Evolutionary conservation across 495 filamentous ascomycete species (phyloP).

Genomic region (Letharia columbiana): DNA sequence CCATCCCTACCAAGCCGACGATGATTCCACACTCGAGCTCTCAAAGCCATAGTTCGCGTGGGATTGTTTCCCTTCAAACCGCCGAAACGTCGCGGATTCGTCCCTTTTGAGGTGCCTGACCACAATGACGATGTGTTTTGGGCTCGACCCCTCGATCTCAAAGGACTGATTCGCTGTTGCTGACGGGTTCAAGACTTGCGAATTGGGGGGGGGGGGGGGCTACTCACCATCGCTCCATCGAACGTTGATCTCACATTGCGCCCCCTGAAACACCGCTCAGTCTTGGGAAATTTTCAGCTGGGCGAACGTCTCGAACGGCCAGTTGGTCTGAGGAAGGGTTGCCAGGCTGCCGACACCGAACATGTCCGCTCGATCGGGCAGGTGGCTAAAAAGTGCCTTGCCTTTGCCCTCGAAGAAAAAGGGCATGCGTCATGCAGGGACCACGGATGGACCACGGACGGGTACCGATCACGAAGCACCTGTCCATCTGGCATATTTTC

Average conservation of each 20-base stretch:
- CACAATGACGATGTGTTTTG: not conserved
- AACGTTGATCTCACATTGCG: too few relatives aligned
- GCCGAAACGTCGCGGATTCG: not conserved
- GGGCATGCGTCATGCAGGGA: not conserved
- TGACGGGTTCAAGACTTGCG: not conserved
- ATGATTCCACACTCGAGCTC: not conserved
- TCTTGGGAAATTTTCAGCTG: too few relatives aligned
- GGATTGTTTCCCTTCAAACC: not conserved
- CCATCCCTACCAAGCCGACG: not conserved
- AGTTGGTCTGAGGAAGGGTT: too few relatives aligned
- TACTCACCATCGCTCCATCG: too few relatives aligned
- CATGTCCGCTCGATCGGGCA: not conserved
- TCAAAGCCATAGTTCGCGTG: not conserved
- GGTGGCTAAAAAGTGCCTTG: not conserved
- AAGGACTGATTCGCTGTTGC: not conserved
- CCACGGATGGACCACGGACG: not conserved
- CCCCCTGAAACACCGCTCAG: too few relatives aligned
- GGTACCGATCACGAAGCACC: not conserved
- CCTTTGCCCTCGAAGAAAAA: too few relatives aligned
- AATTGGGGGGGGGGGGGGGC: too few relatives aligned
- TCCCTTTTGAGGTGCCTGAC: not conserved
- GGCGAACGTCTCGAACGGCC: too few relatives aligned
- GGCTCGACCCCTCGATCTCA: not conserved
- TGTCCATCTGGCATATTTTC: conserved; percentile 6
- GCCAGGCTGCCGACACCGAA: not conserved